phyloP scores from a whole-genome alignment of 1,284 basidiomycete species.

The Cystobasidium slooffiae region DNA sequence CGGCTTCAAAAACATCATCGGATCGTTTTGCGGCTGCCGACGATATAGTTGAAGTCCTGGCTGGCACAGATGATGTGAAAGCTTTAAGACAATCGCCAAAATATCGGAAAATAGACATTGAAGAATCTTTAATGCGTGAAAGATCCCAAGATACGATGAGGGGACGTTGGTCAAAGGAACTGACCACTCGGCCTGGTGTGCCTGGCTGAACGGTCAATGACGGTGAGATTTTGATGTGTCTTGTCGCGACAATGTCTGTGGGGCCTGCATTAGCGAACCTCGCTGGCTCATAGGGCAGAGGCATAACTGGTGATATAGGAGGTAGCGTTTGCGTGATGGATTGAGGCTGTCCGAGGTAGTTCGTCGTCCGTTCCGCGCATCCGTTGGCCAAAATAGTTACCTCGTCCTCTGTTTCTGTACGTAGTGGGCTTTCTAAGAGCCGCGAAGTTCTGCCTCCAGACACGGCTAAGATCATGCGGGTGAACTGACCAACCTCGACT shows the following conservation, averaged over 20 bases:
- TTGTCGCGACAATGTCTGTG: conserved; percentile 68
- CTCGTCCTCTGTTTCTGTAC: conserved; percentile 55
- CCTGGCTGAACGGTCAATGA: conserved; percentile 70
- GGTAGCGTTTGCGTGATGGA: conserved; percentile 77
- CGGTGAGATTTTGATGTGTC: conserved; percentile 73
- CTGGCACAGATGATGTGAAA: conserved; percentile 60
- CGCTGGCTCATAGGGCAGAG: conserved; percentile 70
- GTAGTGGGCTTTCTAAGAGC: conserved; percentile 63
- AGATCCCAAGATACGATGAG: conserved; percentile 78
- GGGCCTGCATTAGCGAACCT: conserved; percentile 64
- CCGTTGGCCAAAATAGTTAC: conserved; percentile 59
- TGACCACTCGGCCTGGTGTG: conserved; percentile 70
- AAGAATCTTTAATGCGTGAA: conserved; percentile 60
- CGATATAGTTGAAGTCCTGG: not conserved
- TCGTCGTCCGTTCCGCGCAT: conserved; percentile 70
- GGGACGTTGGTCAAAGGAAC: conserved; percentile 66
- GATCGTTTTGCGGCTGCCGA: conserved; percentile 49
- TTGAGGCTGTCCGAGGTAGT: conserved; percentile 72
- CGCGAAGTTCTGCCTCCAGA: conserved; percentile 60
- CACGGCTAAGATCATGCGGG: conserved; percentile 75
- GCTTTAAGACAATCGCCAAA: conserved; percentile 75
- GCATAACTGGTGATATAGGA: conserved; percentile 62
- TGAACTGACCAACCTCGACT: conserved; percentile 70
- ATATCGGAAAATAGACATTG: conserved; percentile 74
- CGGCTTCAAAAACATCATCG: conserved; percentile 57